phyloP scores from a whole-genome alignment of 2,329 filamentous ascomycete species.

The Curvularia eragrostidis region DNA sequence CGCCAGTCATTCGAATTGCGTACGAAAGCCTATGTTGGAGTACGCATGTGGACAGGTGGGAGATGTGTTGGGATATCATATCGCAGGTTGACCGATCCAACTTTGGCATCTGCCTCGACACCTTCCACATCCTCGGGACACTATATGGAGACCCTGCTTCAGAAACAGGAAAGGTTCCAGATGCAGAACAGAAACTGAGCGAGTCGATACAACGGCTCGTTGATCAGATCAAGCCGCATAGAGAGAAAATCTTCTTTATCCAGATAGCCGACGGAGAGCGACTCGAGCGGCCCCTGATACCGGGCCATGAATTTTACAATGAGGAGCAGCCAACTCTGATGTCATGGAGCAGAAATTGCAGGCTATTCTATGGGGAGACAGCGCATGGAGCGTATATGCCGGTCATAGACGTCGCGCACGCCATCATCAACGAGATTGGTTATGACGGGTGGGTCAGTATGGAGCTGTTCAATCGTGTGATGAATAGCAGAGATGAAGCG shows the following conservation, averaged over 20 bases:
- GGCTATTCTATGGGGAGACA: constrained; percentile 71
- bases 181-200: constrained; percentile 64
- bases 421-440: constrained; percentile 68
- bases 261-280: constrained; percentile 78
- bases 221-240: constrained; percentile 58
- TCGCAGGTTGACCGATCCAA: constrained; percentile 69
- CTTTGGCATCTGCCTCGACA: constrained; percentile 79
- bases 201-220: constrained; percentile 64
- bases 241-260: constrained; percentile 73
- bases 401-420: constrained; percentile 64
- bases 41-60: constrained; percentile 74
- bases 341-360: constrained; percentile 80
- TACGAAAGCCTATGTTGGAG: constrained; percentile 79
- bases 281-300: constrained; percentile 63
- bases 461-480: constrained; percentile 70
- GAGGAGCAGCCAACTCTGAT: constrained; percentile 68
- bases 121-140: constrained; percentile 76
- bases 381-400: constrained; percentile 72
- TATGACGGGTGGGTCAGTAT: constrained; percentile 75
- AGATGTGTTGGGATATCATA: constrained; percentile 73
- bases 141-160: constrained; percentile 73
- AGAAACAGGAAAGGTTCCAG: constrained; percentile 56
- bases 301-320: constrained; percentile 65
- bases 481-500: constrained; percentile 60
- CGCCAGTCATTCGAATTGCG: constrained; percentile 68